Evolutionary conservation across 2,329 filamentous ascomycete species (phyloP).

Genomic region (Fusarium concolor): DNA sequence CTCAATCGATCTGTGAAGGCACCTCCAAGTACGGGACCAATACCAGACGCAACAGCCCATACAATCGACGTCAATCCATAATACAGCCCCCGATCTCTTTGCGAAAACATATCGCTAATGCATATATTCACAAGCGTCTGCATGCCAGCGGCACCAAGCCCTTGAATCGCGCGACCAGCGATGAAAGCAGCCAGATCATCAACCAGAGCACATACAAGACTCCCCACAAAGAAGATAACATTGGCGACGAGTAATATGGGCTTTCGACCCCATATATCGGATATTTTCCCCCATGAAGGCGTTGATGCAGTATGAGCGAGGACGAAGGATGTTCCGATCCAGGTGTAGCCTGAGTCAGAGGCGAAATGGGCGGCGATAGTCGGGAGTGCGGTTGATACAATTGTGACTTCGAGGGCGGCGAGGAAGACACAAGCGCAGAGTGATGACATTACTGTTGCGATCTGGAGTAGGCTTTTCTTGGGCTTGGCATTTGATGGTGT

Average conservation of each 20-base stretch:
- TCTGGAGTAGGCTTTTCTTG: slow-evolving; percentile 35
- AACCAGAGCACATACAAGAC: slow-evolving; percentile 61
- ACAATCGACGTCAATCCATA: slow-evolving; percentile 75
- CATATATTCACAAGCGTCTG: slow-evolving; percentile 65
- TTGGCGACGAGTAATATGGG: slow-evolving; percentile 62
- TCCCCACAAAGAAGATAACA: slow-evolving; percentile 64
- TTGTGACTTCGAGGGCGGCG: slow-evolving; percentile 64
- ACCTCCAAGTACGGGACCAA: slow-evolving; percentile 75
- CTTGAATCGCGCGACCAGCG: slow-evolving; percentile 60
- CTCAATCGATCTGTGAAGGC: slow-evolving; percentile 70
- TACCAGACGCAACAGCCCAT: slow-evolving; percentile 72
- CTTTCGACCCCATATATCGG: slow-evolving; percentile 69
- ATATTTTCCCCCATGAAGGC: slow-evolving; percentile 76
- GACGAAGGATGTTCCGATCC: slow-evolving; percentile 81
- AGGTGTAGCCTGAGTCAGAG: slow-evolving; percentile 76
- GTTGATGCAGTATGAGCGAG: slow-evolving; percentile 74
- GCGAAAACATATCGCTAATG: slow-evolving; percentile 65
- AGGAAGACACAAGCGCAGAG: slow-evolving; percentile 58
- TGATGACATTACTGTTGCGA: slow-evolving; percentile 51
- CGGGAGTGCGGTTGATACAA: slow-evolving; percentile 71
- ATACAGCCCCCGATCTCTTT: slow-evolving; percentile 55
- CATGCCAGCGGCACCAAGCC: slow-evolving; percentile 64
- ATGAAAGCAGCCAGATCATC: slow-evolving; percentile 56
- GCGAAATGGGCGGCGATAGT: slow-evolving; percentile 69
- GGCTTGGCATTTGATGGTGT: background rate